Evolutionary conservation across 2,329 filamentous ascomycete species (phyloP).

Genomic region (Fusarium tricinctum): DNA sequence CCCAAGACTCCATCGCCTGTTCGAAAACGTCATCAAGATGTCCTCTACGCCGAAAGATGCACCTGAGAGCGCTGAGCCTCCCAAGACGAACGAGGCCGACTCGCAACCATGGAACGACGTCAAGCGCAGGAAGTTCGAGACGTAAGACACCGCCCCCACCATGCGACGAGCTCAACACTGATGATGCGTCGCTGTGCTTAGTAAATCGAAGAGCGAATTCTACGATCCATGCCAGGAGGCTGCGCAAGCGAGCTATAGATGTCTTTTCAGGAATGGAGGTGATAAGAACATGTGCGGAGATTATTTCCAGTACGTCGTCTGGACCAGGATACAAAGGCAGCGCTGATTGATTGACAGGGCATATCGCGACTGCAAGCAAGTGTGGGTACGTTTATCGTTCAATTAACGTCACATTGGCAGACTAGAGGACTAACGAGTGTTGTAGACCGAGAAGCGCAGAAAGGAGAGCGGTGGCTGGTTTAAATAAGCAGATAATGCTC

Average conservation of each 20-base stretch:
- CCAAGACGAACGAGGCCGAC: slow-evolving; percentile 26
- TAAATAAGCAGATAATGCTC: slow-evolving; percentile 6
- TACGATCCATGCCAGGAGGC: slow-evolving; percentile 97
- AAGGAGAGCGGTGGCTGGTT: slow-evolving; percentile 51
- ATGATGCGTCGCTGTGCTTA: slow-evolving; percentile 55
- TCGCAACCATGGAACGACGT: slow-evolving; percentile 69
- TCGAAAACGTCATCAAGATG: slow-evolving; percentile 34
- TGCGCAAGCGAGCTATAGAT: slow-evolving; percentile 86
- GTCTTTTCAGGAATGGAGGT: slow-evolving; percentile 87
- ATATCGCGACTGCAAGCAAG: slow-evolving; percentile 94
- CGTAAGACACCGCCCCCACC: slow-evolving; percentile 59
- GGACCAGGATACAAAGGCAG: background rate
- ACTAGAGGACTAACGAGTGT: background rate
- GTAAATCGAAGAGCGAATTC: slow-evolving; percentile 90
- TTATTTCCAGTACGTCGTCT: slow-evolving; percentile 85
- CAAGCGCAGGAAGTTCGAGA: slow-evolving; percentile 74
- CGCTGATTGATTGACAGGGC: slow-evolving; percentile 69
- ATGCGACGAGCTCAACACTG: slow-evolving; percentile 3
- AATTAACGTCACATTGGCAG: background rate
- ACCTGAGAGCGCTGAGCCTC: slow-evolving; percentile 26
- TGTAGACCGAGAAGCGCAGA: slow-evolving; percentile 53
- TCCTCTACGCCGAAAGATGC: slow-evolving; percentile 41
- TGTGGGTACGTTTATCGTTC: slow-evolving; percentile 75
- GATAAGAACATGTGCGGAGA: slow-evolving; percentile 92
- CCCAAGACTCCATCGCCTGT: slow-evolving; percentile 7